These are phyloP conservation scores for Rubia tinctorum DNA, from an alignment of 305 asterid genomes.

Conservation along the genomic window DNA sequence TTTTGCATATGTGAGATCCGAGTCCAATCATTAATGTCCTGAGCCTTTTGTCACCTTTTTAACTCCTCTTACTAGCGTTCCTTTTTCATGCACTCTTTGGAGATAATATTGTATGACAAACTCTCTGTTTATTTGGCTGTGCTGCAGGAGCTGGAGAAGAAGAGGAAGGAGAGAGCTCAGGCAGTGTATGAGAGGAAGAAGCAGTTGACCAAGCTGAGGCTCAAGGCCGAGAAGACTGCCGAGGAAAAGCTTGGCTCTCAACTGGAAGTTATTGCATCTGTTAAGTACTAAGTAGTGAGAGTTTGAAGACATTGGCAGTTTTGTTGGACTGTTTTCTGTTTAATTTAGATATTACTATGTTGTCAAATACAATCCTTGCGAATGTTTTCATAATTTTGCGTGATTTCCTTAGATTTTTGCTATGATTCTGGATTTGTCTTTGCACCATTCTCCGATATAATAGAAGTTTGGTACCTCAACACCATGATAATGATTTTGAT, in stretches of 20 bases:
- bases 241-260: constrained; percentile 71
- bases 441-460: too few relatives aligned
- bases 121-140: not conserved
- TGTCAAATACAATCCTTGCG: constrained; percentile 9
- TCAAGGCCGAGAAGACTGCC: constrained; percentile 58
- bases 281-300: constrained; percentile 47
- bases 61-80: not conserved
- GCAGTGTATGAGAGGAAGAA: constrained; percentile 64
- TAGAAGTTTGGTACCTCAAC: too few relatives aligned
- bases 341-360: constrained; percentile 13
- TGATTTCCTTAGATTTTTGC: too few relatives aligned
- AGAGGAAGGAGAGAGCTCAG: constrained; percentile 71
- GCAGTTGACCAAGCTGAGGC: constrained; percentile 57
- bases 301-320: constrained; percentile 18
- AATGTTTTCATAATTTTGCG: too few relatives aligned
- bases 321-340: constrained; percentile 22
- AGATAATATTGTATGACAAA: not conserved
- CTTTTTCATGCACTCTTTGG: not conserved
- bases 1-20: too few relatives aligned
- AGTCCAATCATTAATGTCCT: not conserved
- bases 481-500: too few relatives aligned
- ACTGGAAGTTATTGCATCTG: constrained; percentile 54
- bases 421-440: too few relatives aligned
- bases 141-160: constrained; percentile 57
- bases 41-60: not conserved